Base-by-base conservation (phyloP, 2,329 filamentous ascomycete species). In the Calonectria hawksworthii region DNA sequence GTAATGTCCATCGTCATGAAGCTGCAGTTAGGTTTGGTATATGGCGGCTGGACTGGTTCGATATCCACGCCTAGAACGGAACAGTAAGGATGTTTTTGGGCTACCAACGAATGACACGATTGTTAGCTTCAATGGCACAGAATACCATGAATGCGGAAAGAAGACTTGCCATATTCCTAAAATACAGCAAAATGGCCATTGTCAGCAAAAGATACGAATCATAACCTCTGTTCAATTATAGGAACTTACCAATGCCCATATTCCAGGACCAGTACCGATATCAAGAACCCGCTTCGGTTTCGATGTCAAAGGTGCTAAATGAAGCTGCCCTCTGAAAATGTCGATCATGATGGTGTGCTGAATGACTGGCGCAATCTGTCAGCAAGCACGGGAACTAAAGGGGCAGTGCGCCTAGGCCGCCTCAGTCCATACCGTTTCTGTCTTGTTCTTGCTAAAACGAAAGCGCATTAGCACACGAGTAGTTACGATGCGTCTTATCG, bases 11-110 rank as follows among this genome's bases (percentile, higher is more conserved):
- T 61, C 10, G 54, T 61, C 54, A 61, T 61, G 38, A 61, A 61
- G 11, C 32, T 61, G 38, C 54, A 61, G 54, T 61, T 61, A 10
- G 54, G 8, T 61, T 26, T 77, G 8, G 72, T 74, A n/a, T 76
- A 78, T 34, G 54, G 51, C 28, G 78, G 75, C 4, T 71, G 32
- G 1, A 80, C 72, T 3, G 77, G 75, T 5, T 80, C 70, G 3
- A 80, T 79, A 8, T 80, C 78, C 8, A 80, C 75, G 30, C 78
- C 78, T 30, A 80, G 36, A 36, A 80, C 78, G 13, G 72, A 72
- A 30, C 78, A 80, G 23, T 71, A 59, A 11, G 78, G 77, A 59
- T 80, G 67, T 71, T 76, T 80, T 11, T 75, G 74, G 36, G 77
- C 78, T 80, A 47, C 3, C 14, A 13, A 50, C 63, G 11, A 50